phyloP scores from a whole-genome alignment of 106 monocot genomes.

The Dioscorea zingiberensis region DNA sequence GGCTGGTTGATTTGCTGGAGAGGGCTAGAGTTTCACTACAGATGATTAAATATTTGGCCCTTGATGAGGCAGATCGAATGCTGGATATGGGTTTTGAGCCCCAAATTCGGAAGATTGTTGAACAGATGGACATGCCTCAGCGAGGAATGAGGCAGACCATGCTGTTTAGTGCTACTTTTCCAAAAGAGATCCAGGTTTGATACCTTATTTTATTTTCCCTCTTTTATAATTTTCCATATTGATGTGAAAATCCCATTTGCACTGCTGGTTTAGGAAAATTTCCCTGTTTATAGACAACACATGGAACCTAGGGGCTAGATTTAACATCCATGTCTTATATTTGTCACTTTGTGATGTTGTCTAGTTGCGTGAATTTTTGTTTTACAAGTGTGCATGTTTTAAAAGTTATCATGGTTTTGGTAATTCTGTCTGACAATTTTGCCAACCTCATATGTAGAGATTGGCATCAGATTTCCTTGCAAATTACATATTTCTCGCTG shows the following conservation, averaged over 20 bases:
- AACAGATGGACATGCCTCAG: conserved; percentile 58
- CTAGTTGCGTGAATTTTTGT: no score
- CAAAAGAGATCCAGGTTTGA: conserved; percentile 48
- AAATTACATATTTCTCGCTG: conserved; percentile 49
- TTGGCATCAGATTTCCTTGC: conserved; percentile 57
- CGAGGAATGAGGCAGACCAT: conserved; percentile 50
- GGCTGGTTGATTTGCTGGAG: conserved; percentile 49
- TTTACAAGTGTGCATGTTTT: no score
- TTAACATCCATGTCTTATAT: no score
- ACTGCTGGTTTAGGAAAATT: no score
- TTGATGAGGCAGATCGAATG: conserved; percentile 66
- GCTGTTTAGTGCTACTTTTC: conserved; percentile 62
- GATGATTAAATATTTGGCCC: conserved; percentile 45
- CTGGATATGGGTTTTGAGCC: conserved; percentile 70
- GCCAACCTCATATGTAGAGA: conserved; percentile 21
- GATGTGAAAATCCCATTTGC: no score
- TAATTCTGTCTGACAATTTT: not conserved
- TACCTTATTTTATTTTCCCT: no score
- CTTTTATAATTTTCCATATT: no score
- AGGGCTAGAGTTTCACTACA: conserved; percentile 45
- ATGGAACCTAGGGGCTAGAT: no score
- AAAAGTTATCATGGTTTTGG: not conserved
- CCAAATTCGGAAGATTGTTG: conserved; percentile 51
- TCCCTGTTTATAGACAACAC: no score
- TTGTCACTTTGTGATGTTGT: no score